These are phyloP conservation scores for Bryum argenteum DNA, from an alignment of 225 moss, liverwort and hornwort genomes.

Conservation along the genomic window DNA sequence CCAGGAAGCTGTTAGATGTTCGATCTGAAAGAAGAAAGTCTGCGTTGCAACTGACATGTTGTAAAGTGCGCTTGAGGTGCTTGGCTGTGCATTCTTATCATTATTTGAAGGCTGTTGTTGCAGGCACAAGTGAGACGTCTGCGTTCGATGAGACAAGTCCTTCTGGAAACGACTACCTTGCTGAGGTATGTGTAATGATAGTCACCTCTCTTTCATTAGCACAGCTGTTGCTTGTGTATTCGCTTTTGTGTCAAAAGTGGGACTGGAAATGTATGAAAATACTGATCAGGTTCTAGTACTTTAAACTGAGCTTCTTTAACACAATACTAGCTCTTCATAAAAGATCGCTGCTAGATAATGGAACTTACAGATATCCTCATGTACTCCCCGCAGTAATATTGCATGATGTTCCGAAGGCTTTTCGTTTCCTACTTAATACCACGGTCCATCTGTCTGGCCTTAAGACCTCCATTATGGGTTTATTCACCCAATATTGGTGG, in stretches of 20 bases:
- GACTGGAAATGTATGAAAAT: constrained; percentile 27
- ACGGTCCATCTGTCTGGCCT: too few species aligned
- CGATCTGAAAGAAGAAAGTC: background rate
- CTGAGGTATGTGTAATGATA: constrained; percentile 59
- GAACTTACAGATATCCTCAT: background rate
- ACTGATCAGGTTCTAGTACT: background rate
- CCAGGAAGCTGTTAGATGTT: background rate
- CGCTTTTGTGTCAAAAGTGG: constrained; percentile 54
- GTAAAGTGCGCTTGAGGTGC: background rate
- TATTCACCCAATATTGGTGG: too few species aligned
- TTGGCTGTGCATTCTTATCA: background rate
- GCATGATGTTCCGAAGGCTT: too few species aligned
- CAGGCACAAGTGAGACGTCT: constrained; percentile 93
- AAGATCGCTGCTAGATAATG: background rate
- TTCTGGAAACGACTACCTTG: constrained; percentile 85
- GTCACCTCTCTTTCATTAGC: background rate
- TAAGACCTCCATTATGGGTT: too few species aligned
- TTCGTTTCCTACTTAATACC: too few species aligned
- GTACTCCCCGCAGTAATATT: too few species aligned
- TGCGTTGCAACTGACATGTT: background rate
- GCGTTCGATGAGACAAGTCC: constrained; percentile 96
- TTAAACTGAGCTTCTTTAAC: constrained; percentile 6
- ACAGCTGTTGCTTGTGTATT: background rate
- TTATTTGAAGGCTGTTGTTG: background rate
- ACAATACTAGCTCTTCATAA: background rate